Evolutionary conservation across 352 stramenopile genomes (phyloP), one percentile per base, ranked within the genome.

Genomic region (Globisporangium viniferum): DNA sequence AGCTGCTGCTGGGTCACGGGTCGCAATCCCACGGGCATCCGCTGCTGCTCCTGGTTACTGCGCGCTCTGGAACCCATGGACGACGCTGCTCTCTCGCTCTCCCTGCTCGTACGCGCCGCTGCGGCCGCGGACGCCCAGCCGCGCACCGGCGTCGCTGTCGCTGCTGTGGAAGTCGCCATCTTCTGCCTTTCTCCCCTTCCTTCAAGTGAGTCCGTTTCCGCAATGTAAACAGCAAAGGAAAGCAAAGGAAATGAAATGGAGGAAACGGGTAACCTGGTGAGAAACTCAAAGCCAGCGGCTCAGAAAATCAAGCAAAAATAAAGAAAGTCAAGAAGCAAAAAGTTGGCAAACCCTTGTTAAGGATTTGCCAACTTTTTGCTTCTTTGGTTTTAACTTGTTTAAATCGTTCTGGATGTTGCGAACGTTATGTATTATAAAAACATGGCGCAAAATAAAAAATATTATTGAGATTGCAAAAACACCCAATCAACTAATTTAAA

Each of bases 1-100:
- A 70, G 58, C 49, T 70, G 65, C 49, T 70, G 65, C 48, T 70
- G 65, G 24, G 65, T 70, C 48, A 70, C 65, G 18, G 65, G 65
- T 2, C 65, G 65, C 9, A 70, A 27, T 2, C 65, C 65, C 48
- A 70, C 65, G 1, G 65, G 48, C 24, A 56, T 35, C 12, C 65
- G 65, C 36, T 49, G 35, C 14, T 35, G 24, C 33, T 36, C 27
- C 53, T 62, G 54, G 27, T 39, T 9, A 9, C 27, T 22, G 18
- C 39, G 63, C 22, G 51, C 27, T 41, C 51, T 59, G 7, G 35
- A 7, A 9, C 10, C 7, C 56, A 48, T 57, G 6, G 15, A 29
- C 14, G 15, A 2, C 35, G 31, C n/a, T 18, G 6, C 46, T 58
- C 35, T 18, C 14, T 59, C 57, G 27, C 46, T 35, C 24, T 24